A percentile compares a stretch with the other conserved stretches of the same genome.
These are phyloP conservation scores for Borealophlyctis nickersoniae DNA, from an alignment of 192 early-diverging fungal species.

Conservation along the genomic window DNA sequence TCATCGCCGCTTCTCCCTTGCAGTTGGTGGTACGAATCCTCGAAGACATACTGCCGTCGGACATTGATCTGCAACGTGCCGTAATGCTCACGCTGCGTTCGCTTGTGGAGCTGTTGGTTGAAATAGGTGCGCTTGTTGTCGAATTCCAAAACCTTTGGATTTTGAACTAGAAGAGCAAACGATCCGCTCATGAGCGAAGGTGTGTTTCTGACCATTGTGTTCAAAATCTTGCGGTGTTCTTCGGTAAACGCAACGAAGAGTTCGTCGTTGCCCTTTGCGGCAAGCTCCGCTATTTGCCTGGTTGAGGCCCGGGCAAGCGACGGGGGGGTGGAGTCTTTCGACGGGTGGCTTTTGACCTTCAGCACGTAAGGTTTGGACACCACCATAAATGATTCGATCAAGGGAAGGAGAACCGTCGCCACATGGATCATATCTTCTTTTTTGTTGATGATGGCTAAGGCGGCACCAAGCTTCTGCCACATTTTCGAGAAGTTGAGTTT, in stretches of 20 bases:
- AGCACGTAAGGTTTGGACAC: conserved; percentile 88
- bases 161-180: conserved; percentile 93
- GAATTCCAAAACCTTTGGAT: conserved; percentile 96
- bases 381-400: conserved; percentile 98
- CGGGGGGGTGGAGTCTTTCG: conserved; percentile 4
- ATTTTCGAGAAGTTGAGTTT: conserved; percentile 44
- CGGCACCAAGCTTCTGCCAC: conserved; percentile 76
- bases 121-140: conserved; percentile 99
- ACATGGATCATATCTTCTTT: conserved; percentile 82
- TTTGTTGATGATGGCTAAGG: conserved; percentile 68
- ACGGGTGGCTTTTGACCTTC: conserved; percentile 23
- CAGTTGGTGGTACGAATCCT: conserved; percentile 93
- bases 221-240: conserved; percentile 92
- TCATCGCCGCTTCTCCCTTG: conserved; percentile 87
- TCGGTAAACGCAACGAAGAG: conserved; percentile 91
- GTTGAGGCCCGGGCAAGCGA: conserved; percentile 23
- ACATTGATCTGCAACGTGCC: conserved; percentile 83
- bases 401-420: conserved; percentile 86
- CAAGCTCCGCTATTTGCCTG: conserved; percentile 23
- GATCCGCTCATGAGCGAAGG: conserved; percentile 94
- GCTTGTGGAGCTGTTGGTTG: conserved; percentile 89
- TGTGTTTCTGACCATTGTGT: conserved; percentile 97
- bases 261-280: conserved; percentile 43
- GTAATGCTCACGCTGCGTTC: conserved; percentile 62
- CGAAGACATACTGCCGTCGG: conserved; percentile 89